Evolutionary conservation across 1,139 yeast genomes (phyloP).

Genomic region (Kodamaea arcana): DNA sequence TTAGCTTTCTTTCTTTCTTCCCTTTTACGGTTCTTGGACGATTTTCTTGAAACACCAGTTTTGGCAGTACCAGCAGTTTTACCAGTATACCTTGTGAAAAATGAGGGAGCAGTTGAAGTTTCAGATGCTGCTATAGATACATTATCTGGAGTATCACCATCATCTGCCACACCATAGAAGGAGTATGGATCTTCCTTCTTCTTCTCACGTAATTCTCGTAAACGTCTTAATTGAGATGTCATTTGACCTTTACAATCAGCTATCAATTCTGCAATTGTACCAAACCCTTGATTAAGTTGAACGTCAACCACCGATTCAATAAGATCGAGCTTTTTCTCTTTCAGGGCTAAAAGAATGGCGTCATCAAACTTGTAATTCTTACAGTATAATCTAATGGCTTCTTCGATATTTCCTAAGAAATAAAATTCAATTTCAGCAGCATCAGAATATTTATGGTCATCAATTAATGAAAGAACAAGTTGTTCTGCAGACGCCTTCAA

Average conservation of each 20-base stretch:
- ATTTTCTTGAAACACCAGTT: constrained; percentile 91
- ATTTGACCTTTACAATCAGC: constrained; percentile 91
- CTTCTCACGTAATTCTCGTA: constrained; percentile 80
- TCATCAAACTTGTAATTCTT: constrained; percentile 71
- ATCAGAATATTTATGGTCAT: constrained; percentile 69
- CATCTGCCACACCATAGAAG: constrained; percentile 69
- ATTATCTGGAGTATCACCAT: constrained; percentile 80
- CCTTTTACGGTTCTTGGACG: constrained; percentile 86
- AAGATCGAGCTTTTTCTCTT: constrained; percentile 40
- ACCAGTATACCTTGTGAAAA: constrained; percentile 93
- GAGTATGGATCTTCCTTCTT: constrained; percentile 81
- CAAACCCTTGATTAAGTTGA: constrained; percentile 82
- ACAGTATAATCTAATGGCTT: constrained; percentile 66
- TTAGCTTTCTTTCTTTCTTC: constrained; percentile 95
- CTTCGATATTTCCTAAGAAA: constrained; percentile 57
- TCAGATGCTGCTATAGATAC: constrained; percentile 95
- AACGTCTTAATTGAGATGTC: constrained; percentile 73
- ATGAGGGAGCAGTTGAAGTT: constrained; percentile 87
- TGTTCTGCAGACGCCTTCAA: constrained; percentile 47
- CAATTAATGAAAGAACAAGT: constrained; percentile 57
- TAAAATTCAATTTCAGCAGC: constrained; percentile 78
- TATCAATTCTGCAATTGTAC: constrained; percentile 76
- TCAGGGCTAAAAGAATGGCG: constrained; percentile 64
- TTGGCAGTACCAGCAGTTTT: constrained; percentile 93
- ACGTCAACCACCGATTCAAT: constrained; percentile 62